Evolutionary conservation across 2,329 filamentous ascomycete genomes (phyloP), one percentile per base, ranked within the genome.

Genomic region (Alternaria hordeiaustralica): DNA sequence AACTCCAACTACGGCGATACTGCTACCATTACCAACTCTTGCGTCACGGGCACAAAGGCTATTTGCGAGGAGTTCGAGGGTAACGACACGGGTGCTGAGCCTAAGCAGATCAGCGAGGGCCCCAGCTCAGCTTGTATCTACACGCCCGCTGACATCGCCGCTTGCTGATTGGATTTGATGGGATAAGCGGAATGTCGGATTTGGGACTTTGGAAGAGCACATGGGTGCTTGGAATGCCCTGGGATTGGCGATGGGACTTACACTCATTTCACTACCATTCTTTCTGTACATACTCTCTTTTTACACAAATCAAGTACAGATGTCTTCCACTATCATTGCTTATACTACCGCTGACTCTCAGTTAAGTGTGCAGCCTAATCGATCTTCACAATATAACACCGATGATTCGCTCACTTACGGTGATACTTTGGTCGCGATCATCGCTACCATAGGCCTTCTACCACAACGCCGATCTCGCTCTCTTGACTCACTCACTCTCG

Each of bases 1-100:
- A 86, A 86, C 79, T 78, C 78, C 60, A 87, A 86, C 80, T 86
- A 82, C 66, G 84, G 83, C 15, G 61, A 84, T 68, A 84, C 82
- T 25, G 83, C 85, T 66, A 83, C 82, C 4, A 83, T 83, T 67
- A 80, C 73, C 64, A 54, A 58, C 58, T 74, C 72, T 30, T 77
- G 76, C 61, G 69, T 72, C 58, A 62, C 70, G 15, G 64, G 51
- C 61, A 71, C 74, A 55, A 75, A 78, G 68, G 67, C 66, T 20
- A 72, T 79, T 65, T 79, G 77, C 70, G 68, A 74, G 69, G 76
- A 78, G 67, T 78, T 75, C 67, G 51, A 77, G 67, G 76, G 76
- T 23, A 76, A 71, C 57, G 71, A 44, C 2, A 70, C 72, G 26
- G 75, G 74, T 41, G 65, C 55, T 46, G 75, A 78, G 70, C 75